Evolutionary conservation across 352 stramenopile genomes (phyloP), one percentile per base, ranked within the genome.

Genomic region (Aphanomyces euteiches): DNA sequence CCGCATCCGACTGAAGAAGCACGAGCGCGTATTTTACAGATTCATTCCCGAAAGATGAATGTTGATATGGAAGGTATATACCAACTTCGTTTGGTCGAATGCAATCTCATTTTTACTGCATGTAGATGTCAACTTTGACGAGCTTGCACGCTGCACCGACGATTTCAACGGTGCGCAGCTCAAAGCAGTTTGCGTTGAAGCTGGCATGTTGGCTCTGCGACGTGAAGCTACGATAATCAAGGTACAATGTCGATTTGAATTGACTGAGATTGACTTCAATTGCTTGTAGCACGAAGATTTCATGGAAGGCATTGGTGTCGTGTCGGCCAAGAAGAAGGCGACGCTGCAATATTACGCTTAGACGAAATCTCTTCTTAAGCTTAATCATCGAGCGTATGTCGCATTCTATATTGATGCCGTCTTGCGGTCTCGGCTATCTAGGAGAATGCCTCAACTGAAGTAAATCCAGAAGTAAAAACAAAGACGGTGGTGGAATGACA

Each of bases 111-210:
- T 2, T 34, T 12, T 57, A 21, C 10, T 53, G 41, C 36, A 15
- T 72, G 6, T 54, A 90, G 84, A 92, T 67, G 97, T 98, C 38
- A 99, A 99, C 73, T 99, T 98, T 77, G 96, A 99, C 69, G 97
- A 99, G 77, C 80, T 99, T 38, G 94, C 96, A 40, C 85, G 97
- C 45, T 98, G 83, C 73, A 99, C 95, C 77, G 97, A 99, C 74
- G 97, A 99, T 79, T 99, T 99, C 69, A 99, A 99, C 81, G 97
- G 97, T 38, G 97, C 97, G 34, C 96, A 99, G 77, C 76, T 99
- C 21, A 99, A 99, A 80, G 97, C 97, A 48, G 95, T 99, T n/a
- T 99, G 96, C 73, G 96, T 99, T 28, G 97, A 99, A 78, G 96
- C 97, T 41, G 97, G 97, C 68, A 99, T 99, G 96, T 78, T 99